phyloP scores from a whole-genome alignment of 2,329 filamentous ascomycete genomes.

The Beauveria sp. region DNA sequence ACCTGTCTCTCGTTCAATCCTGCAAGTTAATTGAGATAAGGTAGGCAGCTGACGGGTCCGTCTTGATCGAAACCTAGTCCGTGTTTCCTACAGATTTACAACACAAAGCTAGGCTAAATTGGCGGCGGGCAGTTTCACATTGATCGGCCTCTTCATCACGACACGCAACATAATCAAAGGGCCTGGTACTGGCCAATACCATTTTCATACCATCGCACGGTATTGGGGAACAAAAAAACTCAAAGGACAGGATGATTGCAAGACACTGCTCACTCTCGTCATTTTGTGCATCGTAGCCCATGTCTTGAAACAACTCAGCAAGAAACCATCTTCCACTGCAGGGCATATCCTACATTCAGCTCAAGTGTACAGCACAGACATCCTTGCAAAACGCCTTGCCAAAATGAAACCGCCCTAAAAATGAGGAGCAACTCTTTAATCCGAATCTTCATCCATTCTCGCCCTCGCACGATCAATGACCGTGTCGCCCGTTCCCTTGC shows the following conservation, averaged over 20 bases:
- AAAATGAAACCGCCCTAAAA: neutral
- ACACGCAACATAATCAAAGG: too few relatives aligned
- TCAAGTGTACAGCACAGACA: neutral
- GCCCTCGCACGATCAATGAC: slow-evolving; percentile 53
- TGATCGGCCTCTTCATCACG: too few relatives aligned
- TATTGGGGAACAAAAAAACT: neutral
- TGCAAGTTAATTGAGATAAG: too few relatives aligned
- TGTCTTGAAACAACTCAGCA: neutral
- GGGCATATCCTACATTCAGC: neutral
- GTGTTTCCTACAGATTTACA: too few relatives aligned
- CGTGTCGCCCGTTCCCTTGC: slow-evolving; percentile 48
- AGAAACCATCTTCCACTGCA: neutral
- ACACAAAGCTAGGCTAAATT: too few relatives aligned
- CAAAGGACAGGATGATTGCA: neutral
- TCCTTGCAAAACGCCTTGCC: slow-evolving; percentile 7
- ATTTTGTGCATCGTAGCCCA: neutral
- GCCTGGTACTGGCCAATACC: too few relatives aligned
- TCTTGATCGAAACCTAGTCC: too few relatives aligned
- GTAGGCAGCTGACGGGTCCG: too few relatives aligned
- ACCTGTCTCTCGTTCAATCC: too few relatives aligned
- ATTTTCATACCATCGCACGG: too few relatives aligned
- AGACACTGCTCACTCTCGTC: neutral
- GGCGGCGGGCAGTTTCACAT: too few relatives aligned
- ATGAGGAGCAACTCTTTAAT: slow-evolving; percentile 29
- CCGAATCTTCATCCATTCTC: slow-evolving; percentile 53